Evolutionary conservation across 805 yeast species (phyloP).

Genomic region (Ogataea parapolymorpha): DNA sequence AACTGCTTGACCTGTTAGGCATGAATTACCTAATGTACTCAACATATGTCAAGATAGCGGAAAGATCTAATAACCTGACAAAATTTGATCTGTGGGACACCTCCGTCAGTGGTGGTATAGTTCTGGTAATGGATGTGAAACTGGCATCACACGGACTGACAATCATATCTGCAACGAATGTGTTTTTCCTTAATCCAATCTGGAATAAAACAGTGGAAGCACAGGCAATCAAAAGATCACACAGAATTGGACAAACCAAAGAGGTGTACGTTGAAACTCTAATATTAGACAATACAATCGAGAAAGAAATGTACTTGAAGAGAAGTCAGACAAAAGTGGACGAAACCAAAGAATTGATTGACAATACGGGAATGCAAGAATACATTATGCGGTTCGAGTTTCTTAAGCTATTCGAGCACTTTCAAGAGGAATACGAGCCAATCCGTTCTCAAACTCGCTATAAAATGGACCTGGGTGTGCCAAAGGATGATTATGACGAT

Average conservation of each 20-base stretch:
- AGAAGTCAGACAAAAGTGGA: slow-evolving; percentile 22
- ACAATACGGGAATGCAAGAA: slow-evolving; percentile 56
- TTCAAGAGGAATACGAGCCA: slow-evolving; percentile 37
- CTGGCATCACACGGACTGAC: slow-evolving; percentile 70
- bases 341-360: slow-evolving; percentile 42
- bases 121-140: slow-evolving; percentile 62
- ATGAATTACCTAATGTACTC: slow-evolving; percentile 62
- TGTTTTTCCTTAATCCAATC: slow-evolving; percentile 68
- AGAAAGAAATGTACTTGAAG: slow-evolving; percentile 59
- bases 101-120: slow-evolving; percentile 46
- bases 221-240: slow-evolving; percentile 75
- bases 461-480: slow-evolving; percentile 5
- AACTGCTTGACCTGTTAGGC: slow-evolving; percentile 59
- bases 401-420: slow-evolving; percentile 32
- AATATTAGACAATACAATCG: slow-evolving; percentile 58
- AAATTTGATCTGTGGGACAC: slow-evolving; percentile 43
- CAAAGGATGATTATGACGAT: slow-evolving; percentile 18
- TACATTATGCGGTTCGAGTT: slow-evolving; percentile 51
- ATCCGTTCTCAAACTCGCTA: slow-evolving; percentile 30
- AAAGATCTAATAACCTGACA: slow-evolving; percentile 51
- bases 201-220: slow-evolving; percentile 71
- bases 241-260: slow-evolving; percentile 66
- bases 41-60: slow-evolving; percentile 48
- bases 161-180: slow-evolving; percentile 63
- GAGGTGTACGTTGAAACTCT: slow-evolving; percentile 68